phyloP scores from a whole-genome alignment of 148 eudicot species.

The Heliamphora exappendiculata region DNA sequence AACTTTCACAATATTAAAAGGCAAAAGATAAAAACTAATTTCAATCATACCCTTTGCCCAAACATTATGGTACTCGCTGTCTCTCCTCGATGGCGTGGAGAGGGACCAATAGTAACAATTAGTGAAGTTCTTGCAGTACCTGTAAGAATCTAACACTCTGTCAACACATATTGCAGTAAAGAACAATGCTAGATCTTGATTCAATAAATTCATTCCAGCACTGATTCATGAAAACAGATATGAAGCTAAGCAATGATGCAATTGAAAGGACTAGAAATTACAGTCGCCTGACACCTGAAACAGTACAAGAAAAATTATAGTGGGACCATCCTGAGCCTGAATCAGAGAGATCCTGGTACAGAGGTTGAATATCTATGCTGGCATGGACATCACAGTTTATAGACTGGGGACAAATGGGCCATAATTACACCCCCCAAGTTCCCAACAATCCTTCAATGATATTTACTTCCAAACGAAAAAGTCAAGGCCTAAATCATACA shows the following conservation, averaged over 20 bases:
- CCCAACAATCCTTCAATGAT: not conserved
- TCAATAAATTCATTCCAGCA: not conserved
- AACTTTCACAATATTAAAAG: not conserved
- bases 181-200: not conserved
- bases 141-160: no score
- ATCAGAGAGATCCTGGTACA: not conserved
- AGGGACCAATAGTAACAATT: constrained; percentile 80
- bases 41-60: constrained; percentile 70
- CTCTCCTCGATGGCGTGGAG: constrained; percentile 87
- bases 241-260: not conserved
- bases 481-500: not conserved
- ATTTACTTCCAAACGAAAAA: not conserved
- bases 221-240: not conserved
- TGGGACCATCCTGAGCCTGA: not conserved
- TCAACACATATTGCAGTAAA: constrained; percentile 10
- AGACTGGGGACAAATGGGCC: not conserved
- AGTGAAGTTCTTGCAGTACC: constrained; percentile 89
- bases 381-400: not conserved
- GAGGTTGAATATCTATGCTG: not conserved
- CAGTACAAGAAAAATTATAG: not conserved
- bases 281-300: not conserved
- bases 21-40: not conserved
- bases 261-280: not conserved
- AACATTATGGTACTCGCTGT: constrained; percentile 87
- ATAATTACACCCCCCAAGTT: not conserved